Evolutionary conservation across 1,139 yeast species (phyloP), one percentile per base, ranked within the genome.

Genomic region (Barnettozyma hawaiiensis): DNA sequence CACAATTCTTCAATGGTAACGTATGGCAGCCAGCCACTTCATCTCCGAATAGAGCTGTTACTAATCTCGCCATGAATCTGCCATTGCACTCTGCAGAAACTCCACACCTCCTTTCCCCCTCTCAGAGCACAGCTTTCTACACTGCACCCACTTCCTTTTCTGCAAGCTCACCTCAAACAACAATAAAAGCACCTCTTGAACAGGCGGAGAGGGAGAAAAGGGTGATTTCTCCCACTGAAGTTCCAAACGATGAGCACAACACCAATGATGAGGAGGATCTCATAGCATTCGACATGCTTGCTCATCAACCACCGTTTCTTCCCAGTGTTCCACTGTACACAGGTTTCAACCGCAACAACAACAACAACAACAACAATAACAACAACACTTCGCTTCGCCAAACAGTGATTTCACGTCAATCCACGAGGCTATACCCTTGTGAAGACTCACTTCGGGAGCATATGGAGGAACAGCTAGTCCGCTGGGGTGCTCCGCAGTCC

Each of bases 401-500:
- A 38, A 35, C 59, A 18, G 62, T 64, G 3, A 56, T 57, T 12
- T 47, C 55, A 5, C 54, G 59, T 35, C 67, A 64, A 37, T 57
- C 58, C 12, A 45, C 51, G 23, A 45, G 66, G 23, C 40, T 50
- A 1, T 40, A 48, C 15, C 62, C 64, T 5, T 41, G 54, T 0
- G 44, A 55, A 16, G 69, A 67, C 50, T 53, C 60, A 36, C 60
- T 74, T 22, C 60, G 64, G 24, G 68, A 66, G 11, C 63, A 61
- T 37, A 70, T 76, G 74, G 83, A 78, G 50, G 76, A 73, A 16
- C 61, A 75, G 35, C 53, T 78, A 40, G 58, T 72, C 1, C 61
- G 80, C 36, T 78, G 80, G 76, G 65, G 73, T 43, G 76, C 81
- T 2, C 64, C 71, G 5, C 66, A 63, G 8, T 70, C 78, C 0